A percentile compares a stretch with the other conserved stretches of the same genome.
Conservation (phyloP, 495 filamentous ascomycete species). For the Podospora pseudoanserina region DNA sequence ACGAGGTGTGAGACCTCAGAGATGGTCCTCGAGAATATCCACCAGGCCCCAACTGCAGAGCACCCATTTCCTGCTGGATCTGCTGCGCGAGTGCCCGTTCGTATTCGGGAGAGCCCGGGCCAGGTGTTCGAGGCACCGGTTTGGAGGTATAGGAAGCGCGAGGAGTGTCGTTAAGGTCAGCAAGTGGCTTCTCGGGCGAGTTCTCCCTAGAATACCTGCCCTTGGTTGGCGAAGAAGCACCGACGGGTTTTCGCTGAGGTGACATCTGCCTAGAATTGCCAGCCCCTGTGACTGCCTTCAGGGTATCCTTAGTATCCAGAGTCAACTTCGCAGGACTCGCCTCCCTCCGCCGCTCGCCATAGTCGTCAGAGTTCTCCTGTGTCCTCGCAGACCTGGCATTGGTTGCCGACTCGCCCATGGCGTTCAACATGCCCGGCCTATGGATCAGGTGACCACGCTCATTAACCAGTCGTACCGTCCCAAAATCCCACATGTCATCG, state of each 20-base stretch:
- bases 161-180: slow-evolving; percentile 45
- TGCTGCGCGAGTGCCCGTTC: slow-evolving; percentile 58
- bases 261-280: slow-evolving; percentile 45
- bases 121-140: slow-evolving; percentile 31
- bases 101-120: slow-evolving; percentile 50
- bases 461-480: slow-evolving; percentile 73
- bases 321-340: slow-evolving; percentile 42
- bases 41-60: slow-evolving; percentile 39
- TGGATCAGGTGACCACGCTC: slow-evolving; percentile 49
- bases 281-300: slow-evolving; percentile 34
- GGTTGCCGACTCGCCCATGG: slow-evolving; percentile 69
- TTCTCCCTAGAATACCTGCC: slow-evolving; percentile 26
- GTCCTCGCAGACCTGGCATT: slow-evolving; percentile 58
- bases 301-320: slow-evolving; percentile 36
- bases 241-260: slow-evolving; percentile 57
- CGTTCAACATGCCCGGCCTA: slow-evolving; percentile 52
- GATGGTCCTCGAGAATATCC: slow-evolving; percentile 25
- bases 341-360: slow-evolving; percentile 44
- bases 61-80: slow-evolving; percentile 56
- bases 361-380: slow-evolving; percentile 44
- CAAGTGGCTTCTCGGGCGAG: slow-evolving; percentile 41
- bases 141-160: slow-evolving; percentile 36
- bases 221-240: slow-evolving; percentile 16
- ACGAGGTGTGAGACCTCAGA: slow-evolving; percentile 22
- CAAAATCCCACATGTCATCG: slow-evolving; percentile 94